Evolutionary conservation across 108 stramenopile genomes (phyloP).

Genomic region (Fragilaria radians): DNA sequence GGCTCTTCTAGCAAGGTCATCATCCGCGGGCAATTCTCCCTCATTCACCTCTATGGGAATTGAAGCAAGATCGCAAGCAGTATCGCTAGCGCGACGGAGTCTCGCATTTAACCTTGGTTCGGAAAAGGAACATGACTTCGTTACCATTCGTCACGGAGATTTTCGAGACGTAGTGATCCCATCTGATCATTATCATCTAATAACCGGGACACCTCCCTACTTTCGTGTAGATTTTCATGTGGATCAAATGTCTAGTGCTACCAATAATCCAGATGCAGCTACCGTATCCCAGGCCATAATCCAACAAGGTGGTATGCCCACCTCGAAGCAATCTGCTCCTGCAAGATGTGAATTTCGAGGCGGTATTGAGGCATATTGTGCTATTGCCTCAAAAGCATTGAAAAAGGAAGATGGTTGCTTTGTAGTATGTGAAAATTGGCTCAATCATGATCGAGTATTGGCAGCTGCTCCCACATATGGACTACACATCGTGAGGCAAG

Average conservation of each 20-base stretch:
- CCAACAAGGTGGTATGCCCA: conserved; percentile 56
- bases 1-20: conserved; percentile 22
- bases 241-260: conserved; percentile 2
- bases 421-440: conserved; percentile 61
- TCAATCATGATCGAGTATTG: conserved; percentile 41
- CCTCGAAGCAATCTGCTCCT: conserved; percentile 50
- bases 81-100: conserved; percentile 43
- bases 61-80: conserved; percentile 52
- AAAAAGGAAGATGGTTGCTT: conserved; percentile 25
- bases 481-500: conserved; percentile 15
- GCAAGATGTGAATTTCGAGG: conserved; percentile 73
- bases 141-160: conserved; percentile 28
- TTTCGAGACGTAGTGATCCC: conserved; percentile 27
- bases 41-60: conserved; percentile 30
- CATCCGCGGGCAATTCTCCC: background rate
- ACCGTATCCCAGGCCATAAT: conserved; percentile 33
- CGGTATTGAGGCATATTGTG: conserved; percentile 62
- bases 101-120: conserved; percentile 48
- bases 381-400: conserved; percentile 36
- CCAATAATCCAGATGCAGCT: conserved; percentile 13
- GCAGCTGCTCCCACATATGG: conserved; percentile 26
- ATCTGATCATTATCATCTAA: conserved; percentile 22
- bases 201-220: conserved; percentile 71
- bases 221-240: conserved; percentile 48
- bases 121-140: conserved; percentile 7